Evolutionary conservation across 257 asterid genomes (phyloP).

Genomic region (Hygrophila difformis): DNA sequence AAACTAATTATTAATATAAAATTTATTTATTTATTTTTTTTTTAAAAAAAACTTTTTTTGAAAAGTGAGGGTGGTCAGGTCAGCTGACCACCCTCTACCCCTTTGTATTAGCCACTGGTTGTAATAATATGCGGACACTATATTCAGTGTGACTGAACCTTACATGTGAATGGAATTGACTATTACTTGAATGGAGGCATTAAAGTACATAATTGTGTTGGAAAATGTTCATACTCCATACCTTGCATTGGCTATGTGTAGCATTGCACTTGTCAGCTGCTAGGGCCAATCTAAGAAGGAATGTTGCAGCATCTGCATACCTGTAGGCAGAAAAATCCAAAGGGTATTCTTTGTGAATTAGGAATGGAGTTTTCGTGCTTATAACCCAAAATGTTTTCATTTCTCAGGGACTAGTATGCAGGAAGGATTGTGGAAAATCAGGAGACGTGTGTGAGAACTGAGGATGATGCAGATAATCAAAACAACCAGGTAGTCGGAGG

Average conservation of each 20-base stretch:
- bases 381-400: background rate
- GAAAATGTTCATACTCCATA: slow-evolving; percentile 40
- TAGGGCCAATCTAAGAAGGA: slow-evolving; percentile 58
- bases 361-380: background rate
- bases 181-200: too few relatives aligned
- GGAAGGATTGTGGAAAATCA: slow-evolving; percentile 9
- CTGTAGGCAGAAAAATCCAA: slow-evolving; percentile 35
- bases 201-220: slow-evolving; percentile 8
- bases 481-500: too few relatives aligned
- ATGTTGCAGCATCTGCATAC: slow-evolving; percentile 80
- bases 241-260: slow-evolving; percentile 97
- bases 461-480: too few relatives aligned
- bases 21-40: too few relatives aligned
- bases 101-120: too few relatives aligned
- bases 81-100: too few relatives aligned
- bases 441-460: too few relatives aligned
- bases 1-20: too few relatives aligned
- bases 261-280: slow-evolving; percentile 91
- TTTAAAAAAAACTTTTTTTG: too few relatives aligned
- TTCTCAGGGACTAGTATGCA: background rate
- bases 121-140: too few relatives aligned
- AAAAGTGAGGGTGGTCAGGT: slow-evolving; percentile 5
- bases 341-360: background rate
- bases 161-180: too few relatives aligned
- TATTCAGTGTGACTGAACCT: too few relatives aligned